Evolutionary conservation across 23 red algal genomes (phyloP), one percentile per base, ranked within the genome.

Genomic region (Chondrus crispus): DNA sequence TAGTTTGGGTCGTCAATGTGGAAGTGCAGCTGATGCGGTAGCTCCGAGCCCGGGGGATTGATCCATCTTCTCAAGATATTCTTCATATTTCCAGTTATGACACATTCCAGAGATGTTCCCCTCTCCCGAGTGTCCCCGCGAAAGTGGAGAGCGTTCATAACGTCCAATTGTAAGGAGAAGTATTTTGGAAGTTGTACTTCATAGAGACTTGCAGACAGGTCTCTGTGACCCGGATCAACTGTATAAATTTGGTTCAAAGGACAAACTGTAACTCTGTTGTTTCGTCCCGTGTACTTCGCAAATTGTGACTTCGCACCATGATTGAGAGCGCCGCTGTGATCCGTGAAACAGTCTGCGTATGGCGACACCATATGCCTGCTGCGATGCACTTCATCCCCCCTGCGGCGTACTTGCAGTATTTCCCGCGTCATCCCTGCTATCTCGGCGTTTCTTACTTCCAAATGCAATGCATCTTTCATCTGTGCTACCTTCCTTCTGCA

Each of bases 1-100:
- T 39, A 18, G 48, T 3, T 28, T 2, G 51, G 50, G 55, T 83
- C 79, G 35, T 83, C 50, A 62, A 83, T 37, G 29, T 38, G 54
- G 33, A 83, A 62, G 40, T 83, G 79, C 3, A 83, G 3, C 51
- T 83, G 79, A n/a, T 60, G 24, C 49, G 62, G 14, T 3, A 13
- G 9, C 29, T 35, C 32, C 5, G 46, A 16, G 54, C 35, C 10
- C 5, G 8, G 54, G 16, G 48, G 28, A 39, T 8, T 62, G 24
- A 83, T 30, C 13, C 48, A 62, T 54, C 37, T 46, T 13, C 48
- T 29, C 8, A 83, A 52, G 11, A 62, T 83, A 36, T 62, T 45
- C 79, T 55, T 83, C 48, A 83, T 62, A 46, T 83, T 83, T 22
- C 43, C 20, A 62, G 62, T 51, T 2, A 51, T 62, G 6, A 83